Percentiles rank a stretch among this genome's conserved stretches.
phyloP scores from a whole-genome alignment of 2,329 filamentous ascomycete species.

The Daldinia sp. region DNA sequence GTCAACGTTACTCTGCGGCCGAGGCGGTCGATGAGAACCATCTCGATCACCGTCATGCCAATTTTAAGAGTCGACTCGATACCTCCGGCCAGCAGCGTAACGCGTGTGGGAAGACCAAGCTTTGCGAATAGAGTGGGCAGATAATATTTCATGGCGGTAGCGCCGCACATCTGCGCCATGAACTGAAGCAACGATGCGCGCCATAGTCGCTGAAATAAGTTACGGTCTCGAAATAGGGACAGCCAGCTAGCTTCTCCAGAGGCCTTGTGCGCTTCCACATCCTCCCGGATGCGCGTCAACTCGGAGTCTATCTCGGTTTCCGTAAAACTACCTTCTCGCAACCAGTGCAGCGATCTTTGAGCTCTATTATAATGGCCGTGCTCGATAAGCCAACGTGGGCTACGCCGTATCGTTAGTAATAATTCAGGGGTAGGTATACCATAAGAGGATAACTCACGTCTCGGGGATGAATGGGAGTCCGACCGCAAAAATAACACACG shows the following conservation, averaged over 20 bases:
- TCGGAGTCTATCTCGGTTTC: slow-evolving; percentile 52
- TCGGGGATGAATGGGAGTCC: slow-evolving; percentile 63
- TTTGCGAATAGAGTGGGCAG: slow-evolving; percentile 61
- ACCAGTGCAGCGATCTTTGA: slow-evolving; percentile 54
- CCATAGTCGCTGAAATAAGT: slow-evolving; percentile 63
- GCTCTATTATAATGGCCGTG: slow-evolving; percentile 55
- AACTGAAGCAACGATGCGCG: slow-evolving; percentile 65
- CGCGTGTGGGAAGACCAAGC: slow-evolving; percentile 57
- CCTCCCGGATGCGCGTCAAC: slow-evolving; percentile 56
- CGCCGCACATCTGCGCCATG: slow-evolving; percentile 67
- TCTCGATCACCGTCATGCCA: slow-evolving; percentile 63
- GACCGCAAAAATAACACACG: slow-evolving; percentile 57
- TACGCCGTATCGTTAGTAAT: slow-evolving; percentile 34
- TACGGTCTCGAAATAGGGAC: slow-evolving; percentile 58
- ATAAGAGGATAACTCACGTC: slow-evolving; percentile 52
- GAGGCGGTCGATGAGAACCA: slow-evolving; percentile 63
- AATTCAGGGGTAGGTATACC: neutral
- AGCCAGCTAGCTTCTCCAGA: slow-evolving; percentile 51
- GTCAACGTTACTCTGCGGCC: slow-evolving; percentile 60
- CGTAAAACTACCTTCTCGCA: slow-evolving; percentile 56
- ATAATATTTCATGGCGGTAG: slow-evolving; percentile 68
- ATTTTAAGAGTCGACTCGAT: slow-evolving; percentile 67
- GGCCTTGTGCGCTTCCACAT: slow-evolving; percentile 51
- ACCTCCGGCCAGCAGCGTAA: slow-evolving; percentile 61
- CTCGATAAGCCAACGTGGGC: slow-evolving; percentile 67